Conservation (phyloP, 768 basidiomycete genomes). For the Rhodotorula babjevae region DNA sequence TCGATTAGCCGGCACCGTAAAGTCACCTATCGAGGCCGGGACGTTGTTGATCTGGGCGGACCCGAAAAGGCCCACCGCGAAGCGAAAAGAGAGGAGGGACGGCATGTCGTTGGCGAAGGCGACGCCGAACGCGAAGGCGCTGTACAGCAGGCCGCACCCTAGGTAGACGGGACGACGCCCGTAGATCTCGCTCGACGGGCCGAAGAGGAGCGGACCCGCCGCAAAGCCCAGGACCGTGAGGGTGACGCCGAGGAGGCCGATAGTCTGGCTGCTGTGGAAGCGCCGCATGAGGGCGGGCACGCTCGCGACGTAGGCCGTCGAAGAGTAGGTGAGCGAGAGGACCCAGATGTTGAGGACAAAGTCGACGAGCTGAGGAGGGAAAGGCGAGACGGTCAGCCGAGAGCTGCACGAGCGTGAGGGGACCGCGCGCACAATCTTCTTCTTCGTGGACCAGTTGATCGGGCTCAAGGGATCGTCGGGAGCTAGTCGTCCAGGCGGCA, state of each 20-base stretch:
- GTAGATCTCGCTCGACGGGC: constrained; percentile 46
- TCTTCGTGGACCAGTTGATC: constrained; percentile 11
- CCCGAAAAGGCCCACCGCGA: constrained; percentile 49
- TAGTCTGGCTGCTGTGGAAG: constrained; percentile 20
- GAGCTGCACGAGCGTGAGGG: not conserved
- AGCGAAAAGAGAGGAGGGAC: constrained; percentile 49
- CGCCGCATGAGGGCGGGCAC: constrained; percentile 7
- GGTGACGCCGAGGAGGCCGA: constrained; percentile 24
- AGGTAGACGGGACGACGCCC: constrained; percentile 47
- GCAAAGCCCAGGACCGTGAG: constrained; percentile 26
- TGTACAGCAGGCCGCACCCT: constrained; percentile 42
- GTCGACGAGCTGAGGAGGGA: not conserved
- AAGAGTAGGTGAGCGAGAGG: constrained; percentile 22
- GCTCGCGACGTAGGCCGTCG: constrained; percentile 25
- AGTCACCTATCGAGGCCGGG: constrained; percentile 45
- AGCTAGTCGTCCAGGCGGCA: not conserved
- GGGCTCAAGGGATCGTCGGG: constrained; percentile 11
- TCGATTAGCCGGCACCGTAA: constrained; percentile 6
- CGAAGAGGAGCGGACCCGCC: constrained; percentile 44
- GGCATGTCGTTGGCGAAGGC: constrained; percentile 49
- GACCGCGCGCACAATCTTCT: constrained; percentile 13
- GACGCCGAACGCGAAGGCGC: constrained; percentile 48
- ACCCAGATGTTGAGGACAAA: constrained; percentile 25
- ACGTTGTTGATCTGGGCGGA: constrained; percentile 50
- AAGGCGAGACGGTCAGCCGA: not conserved